These are phyloP conservation scores for Lodderomyces theae DNA, from an alignment of 1,139 yeast genomes.

Conservation along the genomic window DNA sequence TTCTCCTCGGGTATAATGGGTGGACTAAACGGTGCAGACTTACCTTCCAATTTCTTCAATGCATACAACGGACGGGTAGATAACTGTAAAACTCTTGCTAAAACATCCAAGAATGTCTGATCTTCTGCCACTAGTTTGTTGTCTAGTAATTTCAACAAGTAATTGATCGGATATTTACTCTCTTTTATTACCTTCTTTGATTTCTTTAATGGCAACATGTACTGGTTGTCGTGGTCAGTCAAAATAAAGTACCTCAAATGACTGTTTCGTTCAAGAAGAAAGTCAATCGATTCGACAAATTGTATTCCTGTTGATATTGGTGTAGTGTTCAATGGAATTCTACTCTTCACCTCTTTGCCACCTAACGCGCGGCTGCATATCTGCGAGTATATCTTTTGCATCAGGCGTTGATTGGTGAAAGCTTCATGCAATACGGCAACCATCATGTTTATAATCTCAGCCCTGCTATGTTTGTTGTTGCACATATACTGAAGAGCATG, in stretches of 20 bases:
- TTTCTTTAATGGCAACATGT: slow-evolving; percentile 40
- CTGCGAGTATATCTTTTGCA: slow-evolving; percentile 65
- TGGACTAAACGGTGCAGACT: slow-evolving; percentile 41
- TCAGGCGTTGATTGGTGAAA: slow-evolving; percentile 53
- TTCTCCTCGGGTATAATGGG: slow-evolving; percentile 68
- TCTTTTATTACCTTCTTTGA: slow-evolving; percentile 31
- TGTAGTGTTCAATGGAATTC: slow-evolving; percentile 61
- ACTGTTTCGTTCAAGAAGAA: slow-evolving; percentile 64
- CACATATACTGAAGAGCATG: slow-evolving; percentile 68
- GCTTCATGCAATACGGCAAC: slow-evolving; percentile 77
- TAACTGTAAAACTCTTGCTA: slow-evolving; percentile 72
- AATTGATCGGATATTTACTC: slow-evolving; percentile 69
- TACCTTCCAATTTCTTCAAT: slow-evolving; percentile 31
- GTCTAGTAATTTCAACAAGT: slow-evolving; percentile 60
- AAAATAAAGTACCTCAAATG: slow-evolving; percentile 74
- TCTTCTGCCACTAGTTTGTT: slow-evolving; percentile 66
- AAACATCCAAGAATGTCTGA: slow-evolving; percentile 69
- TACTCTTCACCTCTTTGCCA: slow-evolving; percentile 18
- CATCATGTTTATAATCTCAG: slow-evolving; percentile 71
- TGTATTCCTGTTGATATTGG: slow-evolving; percentile 75
- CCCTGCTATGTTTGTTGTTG: slow-evolving; percentile 72
- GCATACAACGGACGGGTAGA: slow-evolving; percentile 70
- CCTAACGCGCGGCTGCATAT: slow-evolving; percentile 39
- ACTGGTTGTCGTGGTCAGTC: slow-evolving; percentile 72
- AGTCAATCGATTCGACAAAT: slow-evolving; percentile 71